phyloP scores from a whole-genome alignment of 352 stramenopile species.

The Phytophthora tubulina region DNA sequence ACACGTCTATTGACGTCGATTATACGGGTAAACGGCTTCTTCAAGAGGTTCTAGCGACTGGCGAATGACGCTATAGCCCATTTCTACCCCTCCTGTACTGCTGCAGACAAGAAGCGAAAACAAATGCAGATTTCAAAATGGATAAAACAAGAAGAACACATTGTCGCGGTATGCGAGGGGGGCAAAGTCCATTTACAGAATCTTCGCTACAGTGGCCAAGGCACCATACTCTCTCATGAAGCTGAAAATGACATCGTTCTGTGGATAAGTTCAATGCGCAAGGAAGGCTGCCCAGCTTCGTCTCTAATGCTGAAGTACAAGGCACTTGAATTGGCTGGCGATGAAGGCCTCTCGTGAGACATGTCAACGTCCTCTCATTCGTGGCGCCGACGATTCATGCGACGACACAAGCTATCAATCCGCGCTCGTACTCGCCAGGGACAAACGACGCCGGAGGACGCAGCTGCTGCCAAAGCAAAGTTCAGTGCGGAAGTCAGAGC shows the following conservation, averaged over 20 bases:
- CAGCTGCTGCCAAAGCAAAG: not conserved
- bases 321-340: slow-evolving; percentile 9
- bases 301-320: slow-evolving; percentile 12
- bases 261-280: slow-evolving; percentile 7
- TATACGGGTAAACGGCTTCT: slow-evolving; percentile 11
- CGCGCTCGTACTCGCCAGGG: slow-evolving; percentile 4
- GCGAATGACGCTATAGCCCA: not conserved
- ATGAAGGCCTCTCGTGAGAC: not conserved
- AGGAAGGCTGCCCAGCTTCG: slow-evolving; percentile 3
- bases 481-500: slow-evolving; percentile 4
- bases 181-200: slow-evolving; percentile 8
- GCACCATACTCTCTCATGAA: slow-evolving; percentile 9
- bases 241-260: slow-evolving; percentile 5
- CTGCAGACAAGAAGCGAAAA: not conserved
- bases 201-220: slow-evolving; percentile 2
- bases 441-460: slow-evolving; percentile 17
- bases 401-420: slow-evolving; percentile 9
- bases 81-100: not conserved
- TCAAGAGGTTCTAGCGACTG: not conserved
- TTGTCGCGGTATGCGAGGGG: not conserved
- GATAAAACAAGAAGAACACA: slow-evolving; percentile 9
- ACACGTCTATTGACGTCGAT: slow-evolving; percentile 16
- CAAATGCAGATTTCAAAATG: slow-evolving; percentile 19
- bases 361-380: slow-evolving; percentile 15
- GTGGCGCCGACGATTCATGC: slow-evolving; percentile 1